Conservation (phyloP, 345 rosid species). For the Acer campestre region DNA sequence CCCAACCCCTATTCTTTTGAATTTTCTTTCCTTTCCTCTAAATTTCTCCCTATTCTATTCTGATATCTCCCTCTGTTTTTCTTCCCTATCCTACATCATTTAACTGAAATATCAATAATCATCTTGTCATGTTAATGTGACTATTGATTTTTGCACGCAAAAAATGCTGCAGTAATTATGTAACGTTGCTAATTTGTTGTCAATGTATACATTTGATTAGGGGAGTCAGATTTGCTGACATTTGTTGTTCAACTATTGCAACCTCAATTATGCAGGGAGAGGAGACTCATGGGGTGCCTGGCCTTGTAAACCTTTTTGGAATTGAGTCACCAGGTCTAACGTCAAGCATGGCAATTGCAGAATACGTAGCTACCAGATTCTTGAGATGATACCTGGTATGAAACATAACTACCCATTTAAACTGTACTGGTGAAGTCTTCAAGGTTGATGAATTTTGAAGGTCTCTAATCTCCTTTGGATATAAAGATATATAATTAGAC, state of each 20-base stretch:
- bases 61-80: neutral
- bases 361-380: slow-evolving; percentile 63
- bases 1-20: neutral
- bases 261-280: slow-evolving; percentile 57
- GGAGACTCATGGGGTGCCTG: slow-evolving; percentile 74
- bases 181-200: neutral
- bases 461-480: neutral
- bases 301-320: slow-evolving; percentile 89
- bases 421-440: neutral
- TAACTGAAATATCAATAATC: neutral
- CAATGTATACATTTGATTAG: neutral
- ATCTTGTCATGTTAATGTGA: neutral
- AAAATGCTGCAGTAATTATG: neutral
- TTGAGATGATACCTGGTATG: slow-evolving; percentile 20
- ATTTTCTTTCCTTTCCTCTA: neutral
- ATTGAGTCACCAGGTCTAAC: slow-evolving; percentile 97
- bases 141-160: neutral
- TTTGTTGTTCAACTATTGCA: neutral
- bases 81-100: neutral
- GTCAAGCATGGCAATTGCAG: slow-evolving; percentile 91
- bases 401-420: neutral
- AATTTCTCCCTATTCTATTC: neutral
- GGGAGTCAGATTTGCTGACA: neutral
- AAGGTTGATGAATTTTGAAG: neutral
- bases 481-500: neutral